Conservation (phyloP, 1,139 yeast genomes). For the Taphrina flavorubra region DNA sequence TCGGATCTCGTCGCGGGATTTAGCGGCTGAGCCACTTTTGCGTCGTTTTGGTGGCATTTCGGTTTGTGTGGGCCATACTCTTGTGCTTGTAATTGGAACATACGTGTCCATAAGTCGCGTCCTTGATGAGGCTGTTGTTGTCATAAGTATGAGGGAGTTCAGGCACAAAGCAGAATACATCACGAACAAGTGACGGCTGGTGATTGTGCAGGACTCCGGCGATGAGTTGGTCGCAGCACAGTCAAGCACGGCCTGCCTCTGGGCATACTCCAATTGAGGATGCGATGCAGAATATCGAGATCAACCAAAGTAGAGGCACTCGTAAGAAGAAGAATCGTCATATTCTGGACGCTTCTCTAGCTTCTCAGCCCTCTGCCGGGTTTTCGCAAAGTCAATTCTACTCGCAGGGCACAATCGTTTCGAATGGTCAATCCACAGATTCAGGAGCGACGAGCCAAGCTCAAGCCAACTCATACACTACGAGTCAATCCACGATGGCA, state of each 20-base stretch:
- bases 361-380: conserved; percentile 3
- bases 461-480: not conserved
- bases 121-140: too few species aligned
- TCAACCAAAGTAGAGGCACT: not conserved
- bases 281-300: conserved; percentile 5
- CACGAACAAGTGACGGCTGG: too few species aligned
- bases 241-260: not conserved
- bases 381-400: conserved; percentile 12
- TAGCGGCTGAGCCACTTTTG: not conserved
- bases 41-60: not conserved
- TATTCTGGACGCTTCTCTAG: conserved; percentile 22
- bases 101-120: not conserved
- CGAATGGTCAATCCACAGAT: not conserved
- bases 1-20: not conserved
- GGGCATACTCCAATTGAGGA: conserved; percentile 8
- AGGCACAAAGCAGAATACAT: too few species aligned
- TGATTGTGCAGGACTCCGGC: not conserved
- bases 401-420: conserved; percentile 12
- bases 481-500: not conserved
- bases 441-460: conserved; percentile 4
- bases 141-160: too few species aligned
- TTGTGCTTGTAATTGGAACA: not conserved
- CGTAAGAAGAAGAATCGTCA: conserved; percentile 36
- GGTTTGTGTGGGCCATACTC: not conserved
- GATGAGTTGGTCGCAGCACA: conserved; percentile 15